Evolutionary conservation across 73 alveolate species (phyloP).

Genomic region (Paramecium pentaurelia): DNA sequence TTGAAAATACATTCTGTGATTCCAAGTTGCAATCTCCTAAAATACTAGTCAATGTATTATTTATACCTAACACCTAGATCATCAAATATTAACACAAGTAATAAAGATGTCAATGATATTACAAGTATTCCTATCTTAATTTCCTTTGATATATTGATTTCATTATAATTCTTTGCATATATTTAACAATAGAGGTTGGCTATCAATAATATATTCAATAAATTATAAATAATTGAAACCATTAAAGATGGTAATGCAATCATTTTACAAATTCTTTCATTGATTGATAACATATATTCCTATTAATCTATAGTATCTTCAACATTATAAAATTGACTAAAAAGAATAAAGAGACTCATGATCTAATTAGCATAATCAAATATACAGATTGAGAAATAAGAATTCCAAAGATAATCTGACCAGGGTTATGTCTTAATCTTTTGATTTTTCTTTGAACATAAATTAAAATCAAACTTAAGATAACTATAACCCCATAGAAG

Average conservation of each 20-base stretch:
- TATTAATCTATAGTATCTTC: background rate
- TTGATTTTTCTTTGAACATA: background rate
- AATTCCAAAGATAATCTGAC: background rate
- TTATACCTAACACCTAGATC: background rate
- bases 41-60: background rate
- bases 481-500: background rate
- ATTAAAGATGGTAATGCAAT: background rate
- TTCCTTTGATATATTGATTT: background rate
- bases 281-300: background rate
- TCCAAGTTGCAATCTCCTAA: background rate
- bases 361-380: background rate
- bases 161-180: background rate
- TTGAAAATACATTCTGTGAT: background rate
- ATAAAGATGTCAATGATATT: background rate
- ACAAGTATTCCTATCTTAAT: background rate
- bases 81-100: background rate
- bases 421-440: background rate
- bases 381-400: background rate
- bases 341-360: background rate
- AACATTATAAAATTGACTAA: background rate
- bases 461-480: background rate
- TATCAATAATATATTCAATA: background rate
- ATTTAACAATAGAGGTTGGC: background rate
- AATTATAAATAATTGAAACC: background rate
- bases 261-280: background rate